phyloP scores from a whole-genome alignment of 441 rosid species.

The Populus trichocarpa region DNA sequence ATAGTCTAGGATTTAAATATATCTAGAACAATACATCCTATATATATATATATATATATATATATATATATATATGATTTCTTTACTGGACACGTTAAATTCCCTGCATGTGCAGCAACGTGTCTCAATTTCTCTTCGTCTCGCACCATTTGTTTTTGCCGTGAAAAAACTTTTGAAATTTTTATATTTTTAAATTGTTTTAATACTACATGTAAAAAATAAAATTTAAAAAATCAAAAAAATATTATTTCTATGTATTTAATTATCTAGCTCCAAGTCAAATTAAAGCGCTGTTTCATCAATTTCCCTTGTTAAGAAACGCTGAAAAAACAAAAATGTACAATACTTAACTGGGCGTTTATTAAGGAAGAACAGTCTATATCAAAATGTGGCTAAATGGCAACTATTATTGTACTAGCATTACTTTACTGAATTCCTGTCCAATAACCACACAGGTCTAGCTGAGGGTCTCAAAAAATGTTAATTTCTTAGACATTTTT shows the following conservation, averaged over 20 bases:
- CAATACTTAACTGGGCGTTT: slow-evolving; percentile 42
- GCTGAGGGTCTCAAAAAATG: neutral
- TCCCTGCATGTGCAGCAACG: slow-evolving; percentile 9
- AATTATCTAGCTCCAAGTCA: neutral
- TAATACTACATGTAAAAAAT: no score
- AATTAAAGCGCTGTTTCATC: slow-evolving; percentile 39
- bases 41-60: neutral
- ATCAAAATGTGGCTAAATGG: slow-evolving; percentile 23
- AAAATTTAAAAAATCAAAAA: no score
- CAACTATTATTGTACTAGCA: slow-evolving; percentile 5
- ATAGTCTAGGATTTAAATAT: neutral
- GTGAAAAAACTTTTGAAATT: no score
- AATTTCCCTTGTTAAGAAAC: slow-evolving; percentile 45
- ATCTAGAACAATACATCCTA: neutral
- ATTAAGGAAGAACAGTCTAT: slow-evolving; percentile 48
- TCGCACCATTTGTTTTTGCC: no score
- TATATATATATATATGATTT: neutral
- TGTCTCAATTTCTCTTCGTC: no score
- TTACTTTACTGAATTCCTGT: neutral
- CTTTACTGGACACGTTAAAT: slow-evolving; percentile 22
- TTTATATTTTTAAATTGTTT: no score
- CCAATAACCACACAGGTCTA: slow-evolving; percentile 10
- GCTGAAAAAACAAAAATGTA: slow-evolving; percentile 35
- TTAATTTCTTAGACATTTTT: slow-evolving; percentile 4
- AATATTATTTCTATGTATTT: no score